These are phyloP conservation scores for Cercospora sp. DNA, from an alignment of 2,329 filamentous ascomycete species.

Conservation along the genomic window DNA sequence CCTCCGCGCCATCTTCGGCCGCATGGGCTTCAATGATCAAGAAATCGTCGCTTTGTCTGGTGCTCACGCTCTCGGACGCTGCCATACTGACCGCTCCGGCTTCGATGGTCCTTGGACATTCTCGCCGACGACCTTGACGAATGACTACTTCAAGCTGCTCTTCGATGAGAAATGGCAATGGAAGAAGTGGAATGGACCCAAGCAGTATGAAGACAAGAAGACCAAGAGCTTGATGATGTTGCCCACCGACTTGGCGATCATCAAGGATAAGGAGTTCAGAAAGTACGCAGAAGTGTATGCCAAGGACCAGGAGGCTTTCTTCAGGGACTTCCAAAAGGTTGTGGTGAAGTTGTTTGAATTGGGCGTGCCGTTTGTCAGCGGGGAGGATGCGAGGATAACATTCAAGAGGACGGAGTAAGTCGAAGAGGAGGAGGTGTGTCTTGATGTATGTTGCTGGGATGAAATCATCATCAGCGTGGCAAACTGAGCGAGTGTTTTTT, in stretches of 20 bases:
- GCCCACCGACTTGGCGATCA: slow-evolving; percentile 82
- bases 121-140: slow-evolving; percentile 86
- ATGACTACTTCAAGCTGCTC: slow-evolving; percentile 90
- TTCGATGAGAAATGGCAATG: slow-evolving; percentile 89
- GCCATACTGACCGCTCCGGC: slow-evolving; percentile 84
- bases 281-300: slow-evolving; percentile 82
- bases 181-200: slow-evolving; percentile 88
- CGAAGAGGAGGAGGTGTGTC: too few relatives aligned
- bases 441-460: too few relatives aligned
- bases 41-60: slow-evolving; percentile 90
- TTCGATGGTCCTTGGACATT: slow-evolving; percentile 91
- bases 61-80: slow-evolving; percentile 84
- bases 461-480: too few relatives aligned
- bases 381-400: slow-evolving; percentile 46
- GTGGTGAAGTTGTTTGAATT: slow-evolving; percentile 86
- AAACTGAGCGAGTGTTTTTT: too few relatives aligned
- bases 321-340: slow-evolving; percentile 83
- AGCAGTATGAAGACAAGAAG: slow-evolving; percentile 85
- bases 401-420: slow-evolving; percentile 46
- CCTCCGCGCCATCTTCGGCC: slow-evolving; percentile 86
- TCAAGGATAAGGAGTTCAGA: slow-evolving; percentile 86
- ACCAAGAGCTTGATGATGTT: slow-evolving; percentile 96
- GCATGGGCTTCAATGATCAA: slow-evolving; percentile 97
- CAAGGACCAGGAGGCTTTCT: slow-evolving; percentile 87
- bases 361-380: slow-evolving; percentile 77